Conservation (phyloP, 305 asterid species). For the Fraxinus greggii region DNA sequence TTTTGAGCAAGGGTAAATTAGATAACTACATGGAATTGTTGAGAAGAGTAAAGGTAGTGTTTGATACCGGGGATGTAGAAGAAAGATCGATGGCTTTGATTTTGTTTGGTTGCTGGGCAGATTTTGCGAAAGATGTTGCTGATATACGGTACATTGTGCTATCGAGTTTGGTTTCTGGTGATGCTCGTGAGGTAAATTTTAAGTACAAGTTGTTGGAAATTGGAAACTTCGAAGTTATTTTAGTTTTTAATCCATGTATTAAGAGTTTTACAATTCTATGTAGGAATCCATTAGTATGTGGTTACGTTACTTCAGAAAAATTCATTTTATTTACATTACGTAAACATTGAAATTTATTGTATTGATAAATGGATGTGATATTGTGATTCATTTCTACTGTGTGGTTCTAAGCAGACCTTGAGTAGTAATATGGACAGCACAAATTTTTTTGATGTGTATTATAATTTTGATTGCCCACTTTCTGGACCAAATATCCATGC, state of each 20-base stretch:
- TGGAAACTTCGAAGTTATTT: background rate
- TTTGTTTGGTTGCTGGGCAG: conserved; percentile 84
- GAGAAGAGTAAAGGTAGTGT: conserved; percentile 72
- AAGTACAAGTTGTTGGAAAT: background rate
- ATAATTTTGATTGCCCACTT: background rate
- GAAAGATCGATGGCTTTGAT: conserved; percentile 61
- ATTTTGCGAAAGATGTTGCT: conserved; percentile 54
- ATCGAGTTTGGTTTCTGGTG: conserved; percentile 60
- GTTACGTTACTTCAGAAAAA: background rate
- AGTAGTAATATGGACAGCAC: background rate
- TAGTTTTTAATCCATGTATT: conserved; percentile 18
- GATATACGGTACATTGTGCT: conserved; percentile 61
- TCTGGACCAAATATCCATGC: background rate
- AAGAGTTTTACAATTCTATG: background rate
- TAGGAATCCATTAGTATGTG: background rate
- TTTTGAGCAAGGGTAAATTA: conserved; percentile 49
- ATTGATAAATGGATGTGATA: background rate
- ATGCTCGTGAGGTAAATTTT: conserved; percentile 51
- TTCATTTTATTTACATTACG: background rate
- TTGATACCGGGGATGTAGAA: conserved; percentile 64
- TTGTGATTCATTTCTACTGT: background rate
- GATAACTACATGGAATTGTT: conserved; percentile 66
- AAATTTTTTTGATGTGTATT: background rate
- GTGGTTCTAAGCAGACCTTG: background rate
- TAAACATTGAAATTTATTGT: background rate